phyloP scores from a whole-genome alignment of 768 basidiomycete genomes.

The Phlegmacium glaucopus region DNA sequence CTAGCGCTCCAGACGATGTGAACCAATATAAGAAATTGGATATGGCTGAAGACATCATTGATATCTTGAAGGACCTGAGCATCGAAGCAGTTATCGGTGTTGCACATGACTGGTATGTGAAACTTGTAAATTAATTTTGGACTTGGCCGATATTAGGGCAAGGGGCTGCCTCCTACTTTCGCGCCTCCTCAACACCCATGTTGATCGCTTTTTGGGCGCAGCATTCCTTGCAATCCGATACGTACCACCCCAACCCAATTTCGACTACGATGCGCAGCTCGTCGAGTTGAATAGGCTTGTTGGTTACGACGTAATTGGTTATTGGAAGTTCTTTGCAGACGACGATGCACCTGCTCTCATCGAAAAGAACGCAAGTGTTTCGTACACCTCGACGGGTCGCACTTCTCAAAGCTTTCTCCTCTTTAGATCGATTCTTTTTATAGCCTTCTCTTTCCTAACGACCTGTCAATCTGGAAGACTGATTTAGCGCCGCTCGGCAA shows the following conservation, averaged over 20 bases:
- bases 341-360: constrained; percentile 31
- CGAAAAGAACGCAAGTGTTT: too few species aligned
- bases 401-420: too few species aligned
- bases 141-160: not conserved
- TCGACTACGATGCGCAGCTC: constrained; percentile 17
- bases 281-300: constrained; percentile 12
- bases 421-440: too few species aligned
- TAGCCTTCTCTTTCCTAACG: too few species aligned
- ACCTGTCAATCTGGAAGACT: too few species aligned
- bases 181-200: constrained; percentile 36
- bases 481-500: too few species aligned
- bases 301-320: constrained; percentile 4
- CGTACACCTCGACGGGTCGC: too few species aligned
- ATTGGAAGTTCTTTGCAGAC: constrained; percentile 32
- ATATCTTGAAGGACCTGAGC: constrained; percentile 37
- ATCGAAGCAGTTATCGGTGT: constrained; percentile 32
- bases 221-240: constrained; percentile 38
- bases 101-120: constrained; percentile 41
- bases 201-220: constrained; percentile 36
- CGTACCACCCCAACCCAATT: constrained; percentile 20
- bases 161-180: constrained; percentile 36
- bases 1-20: constrained; percentile 40
- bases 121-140: not conserved
- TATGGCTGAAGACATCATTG: constrained; percentile 37
- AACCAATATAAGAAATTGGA: constrained; percentile 30